A percentile compares a stretch with the other conserved stretches of the same genome.
Conservation (phyloP, 176 grass and related monocot species). For the Aegilops tauschii region DNA sequence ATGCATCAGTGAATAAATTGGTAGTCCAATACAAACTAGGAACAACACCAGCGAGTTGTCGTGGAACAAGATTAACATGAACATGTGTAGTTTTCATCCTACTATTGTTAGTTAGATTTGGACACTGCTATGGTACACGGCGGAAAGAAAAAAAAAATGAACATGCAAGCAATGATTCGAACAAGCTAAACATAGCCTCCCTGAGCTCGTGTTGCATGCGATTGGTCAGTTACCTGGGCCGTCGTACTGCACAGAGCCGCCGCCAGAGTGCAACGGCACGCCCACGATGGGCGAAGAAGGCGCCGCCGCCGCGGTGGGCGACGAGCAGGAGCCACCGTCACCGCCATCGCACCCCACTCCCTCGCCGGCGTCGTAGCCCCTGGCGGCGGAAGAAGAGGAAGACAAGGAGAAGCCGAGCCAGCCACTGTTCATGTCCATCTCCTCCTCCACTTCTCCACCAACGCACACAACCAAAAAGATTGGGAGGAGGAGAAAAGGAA, state of each 20-base stretch:
- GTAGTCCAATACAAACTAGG: too few relatives aligned
- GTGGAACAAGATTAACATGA: neutral
- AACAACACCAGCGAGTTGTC: neutral
- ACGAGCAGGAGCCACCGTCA: conserved; percentile 35
- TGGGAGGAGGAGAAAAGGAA: neutral
- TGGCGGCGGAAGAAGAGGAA: conserved; percentile 13
- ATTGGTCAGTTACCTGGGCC: neutral
- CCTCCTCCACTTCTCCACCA: neutral
- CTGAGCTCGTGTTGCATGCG: neutral
- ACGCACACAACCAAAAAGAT: neutral
- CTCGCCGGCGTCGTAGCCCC: conserved; percentile 18
- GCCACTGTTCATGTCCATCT: conserved; percentile 62
- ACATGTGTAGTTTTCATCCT: neutral
- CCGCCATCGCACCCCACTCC: conserved; percentile 4
- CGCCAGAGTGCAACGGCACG: conserved; percentile 34
- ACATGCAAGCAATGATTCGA: neutral
- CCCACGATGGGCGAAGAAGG: conserved; percentile 13
- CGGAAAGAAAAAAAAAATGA: too few relatives aligned
- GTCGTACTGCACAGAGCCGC: conserved; percentile 27
- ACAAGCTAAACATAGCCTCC: neutral
- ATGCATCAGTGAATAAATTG: too few relatives aligned
- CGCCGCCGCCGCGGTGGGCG: neutral
- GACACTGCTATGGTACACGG: neutral
- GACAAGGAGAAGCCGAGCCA: conserved; percentile 80
- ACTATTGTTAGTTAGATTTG: neutral